Base-by-base conservation (phyloP, 495 filamentous ascomycete species). In the Neurospora intermedia region DNA sequence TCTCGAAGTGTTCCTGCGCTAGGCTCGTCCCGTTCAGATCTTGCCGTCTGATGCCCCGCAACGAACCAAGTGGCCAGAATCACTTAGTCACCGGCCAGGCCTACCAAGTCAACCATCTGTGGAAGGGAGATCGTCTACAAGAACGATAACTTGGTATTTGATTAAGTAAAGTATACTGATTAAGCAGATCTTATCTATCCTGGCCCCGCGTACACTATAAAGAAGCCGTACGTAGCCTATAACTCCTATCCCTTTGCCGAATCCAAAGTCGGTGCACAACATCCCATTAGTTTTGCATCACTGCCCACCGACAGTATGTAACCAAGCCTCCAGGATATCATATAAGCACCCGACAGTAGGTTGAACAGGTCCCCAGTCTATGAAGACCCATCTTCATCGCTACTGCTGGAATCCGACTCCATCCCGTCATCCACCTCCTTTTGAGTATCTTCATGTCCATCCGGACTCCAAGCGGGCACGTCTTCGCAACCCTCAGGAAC, bases 401-500 rank as follows among this genome's bases (percentile, higher is more conserved):
- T 77, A 43, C 81, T 84, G 71, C 79, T 81, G 69, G 78, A 80
- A 70, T 78, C 77, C 45, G 73, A 80, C 54, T 77, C 69, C 38
- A 73, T 27, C 43, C 54, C 77, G 5, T 74, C 74, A n/a, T 39
- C 74, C 27, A 31, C 76, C 9, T 73, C 43, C 11, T 69, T 74
- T 45, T 46, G 69, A 4, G n/a, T 62, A 41, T 38, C 66, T 39
- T 75, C 72, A 5, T 15, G 23, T 27, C 48, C 48, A 48, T 70
- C 76, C 4, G 78, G 75, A 71, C 72, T 54, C 82, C 83, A 85
- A n/a, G 74, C 72, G 8, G 45, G 66, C 35, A 85, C 82, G 31
- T 85, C 80, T 73, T 88, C 88, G 79, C 90, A 92, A 0, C 89
- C 92, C 54, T 79, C 83, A 0, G 93, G 93, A 6, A 87, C 80